These are phyloP conservation scores for Orbilia blumenaviensis DNA, from an alignment of 2,329 filamentous ascomycete species.

Conservation along the genomic window DNA sequence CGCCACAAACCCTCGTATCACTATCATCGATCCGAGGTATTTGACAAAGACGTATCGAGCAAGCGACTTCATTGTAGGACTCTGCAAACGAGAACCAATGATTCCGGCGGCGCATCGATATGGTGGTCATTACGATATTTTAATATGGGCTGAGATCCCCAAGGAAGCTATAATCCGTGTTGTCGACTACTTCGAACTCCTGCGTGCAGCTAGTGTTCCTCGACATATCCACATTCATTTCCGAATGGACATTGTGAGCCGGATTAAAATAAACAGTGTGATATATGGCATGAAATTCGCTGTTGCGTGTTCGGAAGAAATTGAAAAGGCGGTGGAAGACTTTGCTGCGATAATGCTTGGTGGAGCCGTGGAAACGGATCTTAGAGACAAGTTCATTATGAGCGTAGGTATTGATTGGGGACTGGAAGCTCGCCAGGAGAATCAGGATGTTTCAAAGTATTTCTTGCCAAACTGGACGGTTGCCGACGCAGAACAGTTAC, in stretches of 20 bases:
- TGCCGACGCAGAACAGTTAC: constrained; percentile 17
- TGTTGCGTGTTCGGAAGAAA: constrained; percentile 31
- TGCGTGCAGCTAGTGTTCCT: constrained; percentile 25
- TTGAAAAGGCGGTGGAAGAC: constrained; percentile 22
- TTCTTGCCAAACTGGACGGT: constrained; percentile 37
- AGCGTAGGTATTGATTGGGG: constrained; percentile 32
- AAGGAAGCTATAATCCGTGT: constrained; percentile 36
- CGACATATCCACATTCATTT: constrained; percentile 46
- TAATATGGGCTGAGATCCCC: constrained; percentile 45
- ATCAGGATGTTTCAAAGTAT: constrained; percentile 44
- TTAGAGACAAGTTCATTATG: constrained; percentile 18
- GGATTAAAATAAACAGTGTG: constrained; percentile 24
- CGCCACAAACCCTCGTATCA: constrained; percentile 40
- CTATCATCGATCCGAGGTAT: constrained; percentile 37
- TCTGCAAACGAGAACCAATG: constrained; percentile 33
- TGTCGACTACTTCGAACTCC: constrained; percentile 45
- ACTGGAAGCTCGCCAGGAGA: constrained; percentile 2
- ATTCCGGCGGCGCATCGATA: constrained; percentile 44
- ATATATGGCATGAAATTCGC: constrained; percentile 48
- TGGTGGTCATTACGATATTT: constrained; percentile 47
- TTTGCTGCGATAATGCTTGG: constrained; percentile 32
- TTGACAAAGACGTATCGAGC: constrained; percentile 30
- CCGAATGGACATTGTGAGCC: constrained; percentile 43
- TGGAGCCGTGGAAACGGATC: neutral
- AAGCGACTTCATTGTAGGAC: constrained; percentile 22